These are phyloP conservation scores for Sarocladium kiliense DNA, from an alignment of 2,329 filamentous ascomycete species.

Conservation along the genomic window DNA sequence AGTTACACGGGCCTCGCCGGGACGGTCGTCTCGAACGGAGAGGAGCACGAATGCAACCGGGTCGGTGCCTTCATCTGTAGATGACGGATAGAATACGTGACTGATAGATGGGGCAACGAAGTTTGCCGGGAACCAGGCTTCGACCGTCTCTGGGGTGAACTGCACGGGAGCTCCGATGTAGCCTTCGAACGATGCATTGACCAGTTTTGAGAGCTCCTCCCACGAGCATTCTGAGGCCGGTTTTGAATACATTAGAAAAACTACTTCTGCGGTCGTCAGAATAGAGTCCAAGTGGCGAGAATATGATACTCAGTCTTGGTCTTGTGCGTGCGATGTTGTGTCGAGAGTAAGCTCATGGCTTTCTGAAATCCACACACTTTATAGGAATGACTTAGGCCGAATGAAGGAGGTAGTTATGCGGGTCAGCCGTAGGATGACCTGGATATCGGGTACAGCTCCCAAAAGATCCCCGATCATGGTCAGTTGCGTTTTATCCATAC, in stretches of 20 bases:
- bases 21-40: slow-evolving; percentile 15
- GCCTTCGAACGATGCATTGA: slow-evolving; percentile 14
- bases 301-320: too few species aligned
- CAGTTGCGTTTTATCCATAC: background rate
- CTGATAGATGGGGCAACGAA: slow-evolving; percentile 11
- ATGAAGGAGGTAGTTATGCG: slow-evolving; percentile 3
- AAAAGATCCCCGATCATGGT: too few species aligned
- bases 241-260: slow-evolving; percentile 3
- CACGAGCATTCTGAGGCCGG: slow-evolving; percentile 6
- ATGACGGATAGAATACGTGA: slow-evolving; percentile 11
- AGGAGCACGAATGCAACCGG: slow-evolving; percentile 16
- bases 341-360: too few species aligned
- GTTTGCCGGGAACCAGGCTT: slow-evolving; percentile 7
- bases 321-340: too few species aligned
- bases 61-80: slow-evolving; percentile 1
- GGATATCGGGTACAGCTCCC: background rate
- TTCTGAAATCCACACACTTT: too few species aligned
- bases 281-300: too few species aligned
- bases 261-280: too few species aligned
- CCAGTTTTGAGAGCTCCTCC: slow-evolving; percentile 11
- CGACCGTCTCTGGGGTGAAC: slow-evolving; percentile 10
- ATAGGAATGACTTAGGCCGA: background rate
- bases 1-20: slow-evolving; percentile 14
- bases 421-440: background rate
- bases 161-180: slow-evolving; percentile 13